phyloP scores from a whole-genome alignment of 169 alveolate genomes.

The Plasmodium reichenowi region DNA sequence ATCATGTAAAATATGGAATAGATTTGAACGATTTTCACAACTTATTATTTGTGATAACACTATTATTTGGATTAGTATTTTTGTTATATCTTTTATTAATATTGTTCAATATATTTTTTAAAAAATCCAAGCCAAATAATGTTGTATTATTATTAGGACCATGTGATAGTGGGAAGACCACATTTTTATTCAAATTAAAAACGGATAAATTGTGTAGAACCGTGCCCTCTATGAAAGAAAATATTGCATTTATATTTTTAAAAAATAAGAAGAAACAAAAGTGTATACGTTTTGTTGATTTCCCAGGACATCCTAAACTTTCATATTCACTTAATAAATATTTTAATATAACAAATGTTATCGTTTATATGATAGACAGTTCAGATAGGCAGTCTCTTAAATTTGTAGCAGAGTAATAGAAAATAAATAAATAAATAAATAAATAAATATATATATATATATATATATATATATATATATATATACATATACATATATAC shows the following conservation, averaged over 20 bases:
- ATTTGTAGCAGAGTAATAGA: conserved; percentile 60
- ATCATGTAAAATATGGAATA: conserved; percentile 47
- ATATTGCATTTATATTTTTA: conserved; percentile 36
- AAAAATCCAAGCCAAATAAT: conserved; percentile 26
- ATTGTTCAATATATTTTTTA: conserved; percentile 32
- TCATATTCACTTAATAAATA: conserved; percentile 27
- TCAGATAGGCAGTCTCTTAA: conserved; percentile 62
- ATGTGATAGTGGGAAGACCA: conserved; percentile 73
- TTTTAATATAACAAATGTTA: conserved; percentile 42
- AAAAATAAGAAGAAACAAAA: conserved; percentile 37
- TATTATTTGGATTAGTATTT: conserved; percentile 34
- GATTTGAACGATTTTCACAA: conserved; percentile 66
- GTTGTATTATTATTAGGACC: conserved; percentile 65
- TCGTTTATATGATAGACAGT: conserved; percentile 40
- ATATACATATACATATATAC: neutral
- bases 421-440: neutral
- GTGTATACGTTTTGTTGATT: conserved; percentile 61
- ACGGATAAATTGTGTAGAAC: conserved; percentile 64
- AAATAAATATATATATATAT: neutral
- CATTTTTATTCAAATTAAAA: conserved; percentile 43
- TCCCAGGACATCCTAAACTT: conserved; percentile 62
- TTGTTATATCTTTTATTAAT: conserved; percentile 37
- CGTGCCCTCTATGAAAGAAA: conserved; percentile 70
- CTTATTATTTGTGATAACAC: conserved; percentile 25
- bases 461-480: neutral